Percentiles rank a stretch among this genome's conserved stretches.
Evolutionary conservation across 2,329 filamentous ascomycete species (phyloP).

Genomic region (Trichoderma pleuroti): DNA sequence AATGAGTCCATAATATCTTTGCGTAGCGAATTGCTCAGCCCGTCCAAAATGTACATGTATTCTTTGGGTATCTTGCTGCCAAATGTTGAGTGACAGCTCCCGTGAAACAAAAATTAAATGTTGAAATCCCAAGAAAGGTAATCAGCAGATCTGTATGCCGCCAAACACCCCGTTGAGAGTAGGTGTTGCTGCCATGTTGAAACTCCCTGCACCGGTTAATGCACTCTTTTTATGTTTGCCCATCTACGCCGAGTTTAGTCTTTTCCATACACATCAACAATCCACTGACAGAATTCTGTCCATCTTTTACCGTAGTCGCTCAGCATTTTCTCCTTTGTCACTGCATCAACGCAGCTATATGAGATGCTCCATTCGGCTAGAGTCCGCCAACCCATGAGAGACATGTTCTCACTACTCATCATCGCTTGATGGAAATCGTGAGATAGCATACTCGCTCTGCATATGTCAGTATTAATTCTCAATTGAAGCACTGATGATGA

Average conservation of each 20-base stretch:
- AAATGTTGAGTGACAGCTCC: not conserved
- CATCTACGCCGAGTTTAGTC: not conserved
- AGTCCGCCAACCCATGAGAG: slow-evolving; percentile 5
- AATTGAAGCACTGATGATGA: too few relatives aligned
- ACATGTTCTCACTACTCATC: slow-evolving; percentile 13
- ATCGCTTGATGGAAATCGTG: slow-evolving; percentile 11
- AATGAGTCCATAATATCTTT: not conserved
- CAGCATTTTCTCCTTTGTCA: not conserved
- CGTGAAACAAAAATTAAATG: not conserved
- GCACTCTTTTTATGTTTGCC: not conserved
- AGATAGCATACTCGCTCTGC: slow-evolving; percentile 5
- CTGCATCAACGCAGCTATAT: not conserved
- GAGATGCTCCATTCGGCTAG: slow-evolving; percentile 1
- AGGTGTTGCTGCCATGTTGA: not conserved
- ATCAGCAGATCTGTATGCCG: not conserved
- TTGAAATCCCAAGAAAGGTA: not conserved
- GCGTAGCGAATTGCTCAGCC: not conserved
- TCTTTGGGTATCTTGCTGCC: not conserved
- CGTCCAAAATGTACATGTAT: not conserved
- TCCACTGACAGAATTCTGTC: slow-evolving; percentile 8
- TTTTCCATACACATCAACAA: not conserved
- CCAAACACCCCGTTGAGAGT: not conserved
- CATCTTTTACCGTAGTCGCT: not conserved
- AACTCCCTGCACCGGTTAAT: not conserved
- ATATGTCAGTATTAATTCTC: not conserved